Evolutionary conservation across 1,139 yeast genomes (phyloP).

Genomic region (Yamadazyma mexicana): DNA sequence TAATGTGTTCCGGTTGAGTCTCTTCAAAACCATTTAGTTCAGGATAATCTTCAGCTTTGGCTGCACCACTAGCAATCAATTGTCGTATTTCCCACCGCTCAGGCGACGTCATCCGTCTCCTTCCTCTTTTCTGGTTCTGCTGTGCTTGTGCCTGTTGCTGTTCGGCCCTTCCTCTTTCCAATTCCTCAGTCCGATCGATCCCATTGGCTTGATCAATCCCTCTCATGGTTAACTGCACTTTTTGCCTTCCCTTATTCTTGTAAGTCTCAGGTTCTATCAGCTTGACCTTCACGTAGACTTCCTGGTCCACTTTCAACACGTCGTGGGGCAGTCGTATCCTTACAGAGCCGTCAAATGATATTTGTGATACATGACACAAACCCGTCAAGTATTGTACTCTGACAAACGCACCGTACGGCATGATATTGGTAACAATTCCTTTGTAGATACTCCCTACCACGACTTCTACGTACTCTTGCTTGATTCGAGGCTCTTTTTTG

Average conservation of each 20-base stretch:
- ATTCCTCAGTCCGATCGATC: slow-evolving; percentile 30
- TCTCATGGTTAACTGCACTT: slow-evolving; percentile 67
- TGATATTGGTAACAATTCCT: slow-evolving; percentile 62
- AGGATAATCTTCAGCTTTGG: slow-evolving; percentile 68
- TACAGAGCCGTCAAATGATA: slow-evolving; percentile 42
- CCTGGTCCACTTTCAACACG: slow-evolving; percentile 54
- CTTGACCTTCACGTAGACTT: slow-evolving; percentile 63
- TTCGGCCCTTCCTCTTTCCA: slow-evolving; percentile 22
- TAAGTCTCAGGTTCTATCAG: slow-evolving; percentile 29
- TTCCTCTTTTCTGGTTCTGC: slow-evolving; percentile 6
- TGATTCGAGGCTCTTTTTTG: slow-evolving; percentile 3
- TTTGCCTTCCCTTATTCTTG: slow-evolving; percentile 20
- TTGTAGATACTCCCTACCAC: slow-evolving; percentile 46
- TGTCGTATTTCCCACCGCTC: slow-evolving; percentile 92
- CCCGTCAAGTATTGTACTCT: slow-evolving; percentile 43
- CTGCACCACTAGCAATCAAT: slow-evolving; percentile 76
- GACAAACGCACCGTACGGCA: slow-evolving; percentile 80
- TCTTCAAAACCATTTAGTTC: slow-evolving; percentile 50
- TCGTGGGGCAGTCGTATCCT: slow-evolving; percentile 62
- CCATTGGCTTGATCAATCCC: slow-evolving; percentile 77
- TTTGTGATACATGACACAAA: slow-evolving; percentile 74
- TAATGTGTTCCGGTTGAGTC: slow-evolving; percentile 11
- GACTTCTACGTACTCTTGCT: slow-evolving; percentile 11
- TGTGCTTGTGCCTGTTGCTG: slow-evolving; percentile 1
- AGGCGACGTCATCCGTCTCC: slow-evolving; percentile 70